Base-by-base conservation (phyloP, 1,284 basidiomycete species). In the Ceratobasidium sp. region DNA sequence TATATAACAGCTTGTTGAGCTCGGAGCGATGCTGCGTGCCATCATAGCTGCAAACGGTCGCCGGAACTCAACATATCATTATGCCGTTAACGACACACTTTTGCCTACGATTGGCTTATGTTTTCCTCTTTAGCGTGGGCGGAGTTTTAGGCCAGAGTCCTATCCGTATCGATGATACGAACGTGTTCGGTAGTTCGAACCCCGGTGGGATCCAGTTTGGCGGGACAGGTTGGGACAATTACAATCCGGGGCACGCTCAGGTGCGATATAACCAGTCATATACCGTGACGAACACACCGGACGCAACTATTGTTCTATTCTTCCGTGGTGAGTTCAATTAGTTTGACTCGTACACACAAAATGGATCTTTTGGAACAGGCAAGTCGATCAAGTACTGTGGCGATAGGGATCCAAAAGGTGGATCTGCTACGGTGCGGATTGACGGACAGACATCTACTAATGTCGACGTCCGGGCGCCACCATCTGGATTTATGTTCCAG, bases 181-280 rank as follows among this genome's bases (percentile, higher is more conserved):
- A 66, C 64, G 42, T 44, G 3, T 66, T 17, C 20, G 46, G 20
- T 28, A 13, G 23, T 10, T 40, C 64, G 26, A 66, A 66, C n/a
- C 64, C 64, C 17, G 23, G 44, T 13, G 64, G 64, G 46, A 66
- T 66, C n/a, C 64, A 66, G 46, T 66, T 23, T 48, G 12, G 42
- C 40, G 17, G 13, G 9, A 20, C 17, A n/a, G 40, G 42, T 6
- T 66, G 64, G 64, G n/a, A 15, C n/a, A 6, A 40, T 6, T 17
- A 42, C 40, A 46, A n/a, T 15, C 48, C 12, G 5, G 23, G 3
- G 13, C 4, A 23, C 12, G 17, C 40, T 46, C 6, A 23, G 3
- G 40, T 12, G 23, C 40, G n/a, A 2, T 46, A 66, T 42, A 23
- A 46, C n/a, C 23, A 26, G 12, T 42, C 40, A 4, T 48, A 46